phyloP scores from a whole-genome alignment of 2,329 filamentous ascomycete species.

The Pseudogymnoascus sp. region DNA sequence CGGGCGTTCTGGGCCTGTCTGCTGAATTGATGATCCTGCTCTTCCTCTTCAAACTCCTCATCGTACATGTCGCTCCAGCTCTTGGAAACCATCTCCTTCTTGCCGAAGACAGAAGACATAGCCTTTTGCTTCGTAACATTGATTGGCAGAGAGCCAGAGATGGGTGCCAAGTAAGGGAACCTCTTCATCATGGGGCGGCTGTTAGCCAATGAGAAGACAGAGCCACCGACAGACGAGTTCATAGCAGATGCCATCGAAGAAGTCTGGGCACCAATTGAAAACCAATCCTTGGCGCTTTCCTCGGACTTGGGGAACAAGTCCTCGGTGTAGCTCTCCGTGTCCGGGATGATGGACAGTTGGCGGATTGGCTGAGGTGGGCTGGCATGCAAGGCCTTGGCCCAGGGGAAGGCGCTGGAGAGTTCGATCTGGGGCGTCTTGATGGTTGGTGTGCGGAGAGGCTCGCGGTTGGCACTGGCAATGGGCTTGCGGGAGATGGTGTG shows the following conservation, averaged over 20 bases:
- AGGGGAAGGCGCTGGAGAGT: slow-evolving; percentile 72
- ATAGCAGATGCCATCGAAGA: slow-evolving; percentile 78
- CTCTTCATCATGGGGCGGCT: slow-evolving; percentile 36
- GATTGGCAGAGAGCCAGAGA: slow-evolving; percentile 67
- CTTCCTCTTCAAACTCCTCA: slow-evolving; percentile 72
- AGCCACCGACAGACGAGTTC: slow-evolving; percentile 72
- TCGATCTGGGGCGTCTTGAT: slow-evolving; percentile 80
- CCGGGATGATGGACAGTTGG: slow-evolving; percentile 79
- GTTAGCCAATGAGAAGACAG: slow-evolving; percentile 62
- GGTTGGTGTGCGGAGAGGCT: slow-evolving; percentile 91
- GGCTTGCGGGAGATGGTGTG: slow-evolving; percentile 64
- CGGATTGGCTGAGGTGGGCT: slow-evolving; percentile 62
- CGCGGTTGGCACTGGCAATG: slow-evolving; percentile 78
- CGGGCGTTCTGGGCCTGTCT: slow-evolving; percentile 48
- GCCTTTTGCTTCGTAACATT: slow-evolving; percentile 67
- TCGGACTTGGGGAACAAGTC: slow-evolving; percentile 78
- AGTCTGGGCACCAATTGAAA: slow-evolving; percentile 64
- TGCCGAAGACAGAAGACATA: slow-evolving; percentile 66
- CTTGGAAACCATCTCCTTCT: slow-evolving; percentile 79
- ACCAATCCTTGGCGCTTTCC: slow-evolving; percentile 62
- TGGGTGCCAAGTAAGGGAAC: slow-evolving; percentile 41
- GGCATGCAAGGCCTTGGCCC: slow-evolving; percentile 81
- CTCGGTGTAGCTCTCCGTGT: slow-evolving; percentile 69
- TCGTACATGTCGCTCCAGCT: slow-evolving; percentile 99
- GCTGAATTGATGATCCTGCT: slow-evolving; percentile 52